Percentiles rank a stretch among this genome's conserved stretches.
Evolutionary conservation across 805 yeast species (phyloP).

Genomic region (Scheffersomyces ergatensis): DNA sequence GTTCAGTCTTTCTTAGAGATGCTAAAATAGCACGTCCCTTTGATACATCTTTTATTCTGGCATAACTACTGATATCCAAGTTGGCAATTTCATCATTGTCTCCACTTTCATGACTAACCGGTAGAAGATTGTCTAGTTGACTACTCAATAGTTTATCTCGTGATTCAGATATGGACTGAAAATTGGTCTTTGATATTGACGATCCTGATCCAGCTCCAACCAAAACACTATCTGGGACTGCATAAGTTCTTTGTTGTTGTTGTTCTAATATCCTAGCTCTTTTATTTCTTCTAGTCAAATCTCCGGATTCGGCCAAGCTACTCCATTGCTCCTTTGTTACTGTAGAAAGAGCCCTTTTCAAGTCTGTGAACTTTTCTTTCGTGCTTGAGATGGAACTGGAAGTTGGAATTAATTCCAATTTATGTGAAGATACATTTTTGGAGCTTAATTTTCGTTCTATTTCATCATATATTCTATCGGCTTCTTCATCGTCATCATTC

Average conservation of each 20-base stretch:
- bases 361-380: constrained; percentile 56
- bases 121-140: constrained; percentile 43
- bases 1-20: constrained; percentile 72
- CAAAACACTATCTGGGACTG: constrained; percentile 74
- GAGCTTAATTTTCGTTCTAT: constrained; percentile 56
- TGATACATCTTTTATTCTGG: constrained; percentile 9
- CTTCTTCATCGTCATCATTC: constrained; percentile 70
- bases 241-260: constrained; percentile 67
- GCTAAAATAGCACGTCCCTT: constrained; percentile 59
- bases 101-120: constrained; percentile 4
- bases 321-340: constrained; percentile 78
- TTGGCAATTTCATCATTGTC: constrained; percentile 22
- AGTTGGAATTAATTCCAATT: background rate
- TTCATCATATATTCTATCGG: constrained; percentile 63
- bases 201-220: constrained; percentile 16
- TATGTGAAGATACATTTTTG: constrained; percentile 24
- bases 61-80: constrained; percentile 5
- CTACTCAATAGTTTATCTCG: constrained; percentile 57
- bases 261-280: constrained; percentile 63
- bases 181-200: constrained; percentile 30
- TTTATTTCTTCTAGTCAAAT: constrained; percentile 77
- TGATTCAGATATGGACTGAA: constrained; percentile 60
- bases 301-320: constrained; percentile 82
- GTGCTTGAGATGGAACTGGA: background rate
- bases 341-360: constrained; percentile 57